Evolutionary conservation across 2,329 filamentous ascomycete genomes (phyloP).

Genomic region (Cryphonectria naterciae): DNA sequence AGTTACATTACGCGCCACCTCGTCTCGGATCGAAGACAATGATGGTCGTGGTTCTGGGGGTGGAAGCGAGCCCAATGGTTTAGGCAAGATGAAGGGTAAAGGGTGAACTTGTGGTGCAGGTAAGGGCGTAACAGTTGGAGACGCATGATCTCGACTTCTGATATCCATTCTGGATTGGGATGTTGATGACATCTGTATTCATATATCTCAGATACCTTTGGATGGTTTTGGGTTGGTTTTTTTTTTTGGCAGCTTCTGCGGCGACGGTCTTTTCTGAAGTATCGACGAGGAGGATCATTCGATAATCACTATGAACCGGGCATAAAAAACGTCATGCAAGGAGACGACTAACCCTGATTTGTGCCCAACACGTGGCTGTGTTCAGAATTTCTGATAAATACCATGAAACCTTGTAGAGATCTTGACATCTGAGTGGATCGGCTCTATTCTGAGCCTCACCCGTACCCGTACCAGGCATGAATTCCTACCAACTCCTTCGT

Average conservation of each 20-base stretch:
- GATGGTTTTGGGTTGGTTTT: neutral
- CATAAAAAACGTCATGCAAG: neutral
- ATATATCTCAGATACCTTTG: neutral
- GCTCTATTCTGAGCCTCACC: neutral
- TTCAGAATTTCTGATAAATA: neutral
- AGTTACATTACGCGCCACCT: neutral
- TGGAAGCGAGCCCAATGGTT: neutral
- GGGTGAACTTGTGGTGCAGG: neutral
- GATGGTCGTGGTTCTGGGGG: neutral
- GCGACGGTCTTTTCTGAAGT: neutral
- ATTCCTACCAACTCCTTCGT: neutral
- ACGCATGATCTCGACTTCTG: neutral
- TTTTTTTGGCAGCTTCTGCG: neutral
- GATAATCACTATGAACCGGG: neutral
- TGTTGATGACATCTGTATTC: neutral
- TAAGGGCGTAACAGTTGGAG: neutral
- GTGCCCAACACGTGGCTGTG: neutral
- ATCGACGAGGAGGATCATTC: neutral
- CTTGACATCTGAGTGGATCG: neutral
- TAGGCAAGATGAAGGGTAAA: conserved; percentile 4
- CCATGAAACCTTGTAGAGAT: neutral
- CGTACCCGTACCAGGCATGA: neutral
- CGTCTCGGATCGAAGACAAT: neutral
- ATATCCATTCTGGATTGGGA: neutral
- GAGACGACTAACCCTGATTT: neutral